These are phyloP conservation scores for Grammothele lineata DNA, from an alignment of 768 basidiomycete species.

Conservation along the genomic window DNA sequence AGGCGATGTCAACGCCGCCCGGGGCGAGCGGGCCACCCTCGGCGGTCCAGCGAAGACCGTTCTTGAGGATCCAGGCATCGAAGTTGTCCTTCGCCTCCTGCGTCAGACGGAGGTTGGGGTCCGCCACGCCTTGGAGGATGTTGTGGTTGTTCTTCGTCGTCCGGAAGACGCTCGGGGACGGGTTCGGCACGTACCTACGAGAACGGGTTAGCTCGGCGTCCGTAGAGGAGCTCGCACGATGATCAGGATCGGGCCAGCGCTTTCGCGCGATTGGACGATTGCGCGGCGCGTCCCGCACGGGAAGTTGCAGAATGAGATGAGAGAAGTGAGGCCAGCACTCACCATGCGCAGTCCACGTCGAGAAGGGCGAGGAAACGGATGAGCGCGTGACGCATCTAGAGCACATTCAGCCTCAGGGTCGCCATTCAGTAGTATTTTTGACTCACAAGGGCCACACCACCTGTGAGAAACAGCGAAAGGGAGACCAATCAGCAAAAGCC, in stretches of 20 bases:
- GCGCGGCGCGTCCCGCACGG: slow-evolving; percentile 4
- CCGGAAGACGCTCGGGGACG: slow-evolving; percentile 85
- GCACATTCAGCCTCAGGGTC: slow-evolving; percentile 14
- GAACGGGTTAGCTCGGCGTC: background rate
- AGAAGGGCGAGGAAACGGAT: slow-evolving; percentile 78
- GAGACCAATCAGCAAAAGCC: slow-evolving; percentile 12
- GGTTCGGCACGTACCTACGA: slow-evolving; percentile 81
- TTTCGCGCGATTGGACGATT: slow-evolving; percentile 1
- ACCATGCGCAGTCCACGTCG: slow-evolving; percentile 85
- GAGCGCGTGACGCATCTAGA: slow-evolving; percentile 88
- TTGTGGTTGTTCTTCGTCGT: slow-evolving; percentile 96
- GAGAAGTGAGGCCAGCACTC: slow-evolving; percentile 11
- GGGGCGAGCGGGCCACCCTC: slow-evolving; percentile 80
- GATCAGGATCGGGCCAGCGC: background rate
- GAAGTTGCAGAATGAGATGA: too few relatives aligned
- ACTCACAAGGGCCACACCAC: slow-evolving; percentile 89
- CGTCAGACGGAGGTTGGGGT: slow-evolving; percentile 71
- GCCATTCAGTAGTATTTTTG: slow-evolving; percentile 7
- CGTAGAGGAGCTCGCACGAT: background rate
- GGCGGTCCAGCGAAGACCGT: slow-evolving; percentile 84
- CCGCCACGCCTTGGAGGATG: slow-evolving; percentile 89
- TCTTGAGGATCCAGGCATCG: slow-evolving; percentile 86
- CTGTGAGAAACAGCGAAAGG: slow-evolving; percentile 33
- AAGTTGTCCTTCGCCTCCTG: slow-evolving; percentile 76
- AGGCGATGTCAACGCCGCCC: slow-evolving; percentile 83